phyloP scores from a whole-genome alignment of 2,329 filamentous ascomycete genomes.

The Aspergillus arachidicola region DNA sequence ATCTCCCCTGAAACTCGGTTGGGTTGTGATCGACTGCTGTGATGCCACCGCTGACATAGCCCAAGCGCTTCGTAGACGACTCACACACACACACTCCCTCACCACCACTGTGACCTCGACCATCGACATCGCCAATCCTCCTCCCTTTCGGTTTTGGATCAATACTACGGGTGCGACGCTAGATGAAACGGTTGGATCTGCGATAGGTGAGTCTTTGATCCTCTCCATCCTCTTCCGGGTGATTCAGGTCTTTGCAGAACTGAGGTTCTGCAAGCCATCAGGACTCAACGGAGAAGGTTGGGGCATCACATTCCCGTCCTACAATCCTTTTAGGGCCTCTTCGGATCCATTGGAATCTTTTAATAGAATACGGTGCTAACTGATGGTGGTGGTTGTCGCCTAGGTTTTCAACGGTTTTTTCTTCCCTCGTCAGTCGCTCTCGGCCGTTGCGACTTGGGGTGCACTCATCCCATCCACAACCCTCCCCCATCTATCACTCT shows the following conservation, averaged over 20 bases:
- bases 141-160: slow-evolving; percentile 22
- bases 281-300: slow-evolving; percentile 27
- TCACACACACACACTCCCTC: slow-evolving; percentile 26
- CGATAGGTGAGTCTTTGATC: slow-evolving; percentile 36
- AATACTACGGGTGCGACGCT: slow-evolving; percentile 35
- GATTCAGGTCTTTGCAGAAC: slow-evolving; percentile 31
- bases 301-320: slow-evolving; percentile 22
- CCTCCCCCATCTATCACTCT: slow-evolving; percentile 32
- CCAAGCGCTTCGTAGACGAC: slow-evolving; percentile 40
- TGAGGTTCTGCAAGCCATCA: slow-evolving; percentile 32
- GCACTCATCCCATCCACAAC: slow-evolving; percentile 32
- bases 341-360: slow-evolving; percentile 18
- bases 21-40: slow-evolving; percentile 25
- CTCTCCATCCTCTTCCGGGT: slow-evolving; percentile 39
- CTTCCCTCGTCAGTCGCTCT: slow-evolving; percentile 35
- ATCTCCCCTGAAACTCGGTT: slow-evolving; percentile 21
- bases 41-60: slow-evolving; percentile 44
- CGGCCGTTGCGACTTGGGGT: slow-evolving; percentile 39
- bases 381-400: slow-evolving; percentile 18
- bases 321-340: slow-evolving; percentile 17
- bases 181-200: slow-evolving; percentile 26
- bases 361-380: slow-evolving; percentile 31
- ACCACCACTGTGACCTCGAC: slow-evolving; percentile 24
- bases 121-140: slow-evolving; percentile 25
- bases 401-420: slow-evolving; percentile 31